Evolutionary conservation across 768 basidiomycete genomes (phyloP).

Genomic region (Imleria badia): DNA sequence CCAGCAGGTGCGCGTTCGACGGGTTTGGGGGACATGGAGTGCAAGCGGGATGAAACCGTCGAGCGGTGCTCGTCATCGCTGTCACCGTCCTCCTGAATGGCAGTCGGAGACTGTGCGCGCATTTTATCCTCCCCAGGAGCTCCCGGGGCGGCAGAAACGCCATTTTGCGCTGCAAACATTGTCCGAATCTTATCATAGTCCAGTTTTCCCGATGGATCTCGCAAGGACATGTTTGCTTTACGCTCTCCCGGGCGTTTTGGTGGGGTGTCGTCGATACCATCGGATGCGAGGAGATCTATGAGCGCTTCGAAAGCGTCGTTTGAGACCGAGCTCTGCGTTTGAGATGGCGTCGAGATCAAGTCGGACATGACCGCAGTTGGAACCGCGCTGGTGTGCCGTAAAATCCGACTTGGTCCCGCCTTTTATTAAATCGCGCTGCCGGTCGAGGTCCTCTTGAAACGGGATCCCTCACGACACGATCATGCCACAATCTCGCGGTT

Average conservation of each 20-base stretch:
- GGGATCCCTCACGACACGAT: too few relatives aligned
- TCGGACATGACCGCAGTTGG: conserved; percentile 16
- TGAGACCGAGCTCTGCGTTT: conserved; percentile 14
- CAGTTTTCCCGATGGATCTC: conserved; percentile 31
- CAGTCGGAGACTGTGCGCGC: neutral
- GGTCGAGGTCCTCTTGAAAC: neutral
- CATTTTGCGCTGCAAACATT: conserved; percentile 25
- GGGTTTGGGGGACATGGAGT: conserved; percentile 17
- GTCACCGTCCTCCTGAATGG: conserved; percentile 6
- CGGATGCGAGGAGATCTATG: conserved; percentile 32
- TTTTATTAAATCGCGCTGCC: too few relatives aligned
- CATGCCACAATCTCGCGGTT: too few relatives aligned
- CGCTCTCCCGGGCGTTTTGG: neutral
- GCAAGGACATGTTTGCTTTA: conserved; percentile 9
- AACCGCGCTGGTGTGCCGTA: neutral
- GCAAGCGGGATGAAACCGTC: conserved; percentile 7
- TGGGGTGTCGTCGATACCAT: conserved; percentile 19
- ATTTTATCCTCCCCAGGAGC: neutral
- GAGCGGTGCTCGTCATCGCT: conserved; percentile 20
- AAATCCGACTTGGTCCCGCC: neutral
- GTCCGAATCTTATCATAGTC: conserved; percentile 32
- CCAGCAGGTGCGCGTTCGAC: neutral
- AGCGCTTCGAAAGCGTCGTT: conserved; percentile 27
- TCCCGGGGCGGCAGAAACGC: neutral
- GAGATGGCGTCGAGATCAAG: conserved; percentile 25